These are phyloP conservation scores for Hemerocallis citrina DNA, from an alignment of 106 monocot species.

Conservation along the genomic window DNA sequence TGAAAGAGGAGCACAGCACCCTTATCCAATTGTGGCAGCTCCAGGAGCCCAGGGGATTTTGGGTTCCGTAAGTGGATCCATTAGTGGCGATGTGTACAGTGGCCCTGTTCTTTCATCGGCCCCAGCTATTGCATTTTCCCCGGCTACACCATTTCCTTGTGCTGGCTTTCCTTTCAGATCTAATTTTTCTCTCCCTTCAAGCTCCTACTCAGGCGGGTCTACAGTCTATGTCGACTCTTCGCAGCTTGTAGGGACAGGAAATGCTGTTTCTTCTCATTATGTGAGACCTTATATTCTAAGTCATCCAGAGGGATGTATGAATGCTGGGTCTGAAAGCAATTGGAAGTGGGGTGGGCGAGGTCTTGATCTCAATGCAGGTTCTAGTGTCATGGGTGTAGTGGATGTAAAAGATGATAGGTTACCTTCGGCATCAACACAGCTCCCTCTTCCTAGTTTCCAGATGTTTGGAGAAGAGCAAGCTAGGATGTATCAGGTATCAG, in stretches of 20 bases:
- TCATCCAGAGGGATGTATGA: conserved; percentile 42
- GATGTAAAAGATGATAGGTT: conserved; percentile 56
- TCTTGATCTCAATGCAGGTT: conserved; percentile 83
- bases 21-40: conserved; percentile 60
- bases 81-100: conserved; percentile 57
- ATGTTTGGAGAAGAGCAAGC: conserved; percentile 55
- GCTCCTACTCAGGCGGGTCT: conserved; percentile 38
- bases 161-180: conserved; percentile 55
- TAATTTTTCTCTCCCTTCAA: conserved; percentile 43
- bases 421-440: conserved; percentile 36
- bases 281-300: conserved; percentile 48
- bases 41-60: conserved; percentile 49
- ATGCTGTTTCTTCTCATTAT: conserved; percentile 30
- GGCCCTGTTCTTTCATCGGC: conserved; percentile 59
- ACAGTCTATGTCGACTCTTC: conserved; percentile 44
- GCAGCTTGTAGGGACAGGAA: conserved; percentile 32
- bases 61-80: conserved; percentile 29
- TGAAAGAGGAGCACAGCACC: conserved; percentile 62
- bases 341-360: conserved; percentile 49
- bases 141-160: conserved; percentile 60
- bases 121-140: conserved; percentile 58
- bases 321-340: conserved; percentile 41
- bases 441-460: conserved; percentile 34
- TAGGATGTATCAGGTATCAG: conserved; percentile 44
- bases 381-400: conserved; percentile 50